phyloP scores from a whole-genome alignment of 2,329 filamentous ascomycete species.

The Xylaria arbuscula region DNA sequence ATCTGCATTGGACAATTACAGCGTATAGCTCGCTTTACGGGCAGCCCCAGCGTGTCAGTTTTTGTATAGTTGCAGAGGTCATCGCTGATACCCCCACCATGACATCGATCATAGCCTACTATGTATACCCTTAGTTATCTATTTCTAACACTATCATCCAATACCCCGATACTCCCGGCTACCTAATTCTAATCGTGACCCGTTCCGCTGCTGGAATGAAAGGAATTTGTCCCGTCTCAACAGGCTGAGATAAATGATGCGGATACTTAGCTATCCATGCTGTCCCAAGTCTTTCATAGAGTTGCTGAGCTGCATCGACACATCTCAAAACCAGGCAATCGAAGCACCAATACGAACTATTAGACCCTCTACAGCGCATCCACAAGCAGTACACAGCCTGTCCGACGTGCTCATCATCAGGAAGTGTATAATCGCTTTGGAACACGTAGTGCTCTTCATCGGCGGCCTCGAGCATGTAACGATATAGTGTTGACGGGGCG shows the following conservation, averaged over 20 bases:
- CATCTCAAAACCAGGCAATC: constrained; percentile 1
- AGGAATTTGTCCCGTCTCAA: not conserved
- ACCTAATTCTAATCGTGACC: not conserved
- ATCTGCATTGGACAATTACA: not conserved
- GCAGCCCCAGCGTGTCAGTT: not conserved
- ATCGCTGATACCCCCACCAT: not conserved
- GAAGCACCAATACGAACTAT: constrained; percentile 3
- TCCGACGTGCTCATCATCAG: not conserved
- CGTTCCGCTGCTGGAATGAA: not conserved
- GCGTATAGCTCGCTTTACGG: not conserved
- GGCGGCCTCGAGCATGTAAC: not conserved
- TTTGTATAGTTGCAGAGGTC: not conserved
- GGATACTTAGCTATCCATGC: not conserved
- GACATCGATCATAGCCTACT: not conserved
- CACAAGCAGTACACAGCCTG: not conserved
- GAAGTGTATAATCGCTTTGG: constrained; percentile 9
- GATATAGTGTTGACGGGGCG: not conserved
- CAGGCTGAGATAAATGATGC: not conserved
- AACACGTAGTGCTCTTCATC: not conserved
- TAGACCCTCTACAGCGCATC: not conserved
- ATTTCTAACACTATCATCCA: not conserved
- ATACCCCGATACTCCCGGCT: constrained; percentile 40
- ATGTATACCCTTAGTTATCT: not conserved
- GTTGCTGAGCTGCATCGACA: not conserved
- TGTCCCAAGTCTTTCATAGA: constrained; percentile 10